phyloP scores from a whole-genome alignment of 2,329 filamentous ascomycete genomes.

The Aspergillus puulaauensis region DNA sequence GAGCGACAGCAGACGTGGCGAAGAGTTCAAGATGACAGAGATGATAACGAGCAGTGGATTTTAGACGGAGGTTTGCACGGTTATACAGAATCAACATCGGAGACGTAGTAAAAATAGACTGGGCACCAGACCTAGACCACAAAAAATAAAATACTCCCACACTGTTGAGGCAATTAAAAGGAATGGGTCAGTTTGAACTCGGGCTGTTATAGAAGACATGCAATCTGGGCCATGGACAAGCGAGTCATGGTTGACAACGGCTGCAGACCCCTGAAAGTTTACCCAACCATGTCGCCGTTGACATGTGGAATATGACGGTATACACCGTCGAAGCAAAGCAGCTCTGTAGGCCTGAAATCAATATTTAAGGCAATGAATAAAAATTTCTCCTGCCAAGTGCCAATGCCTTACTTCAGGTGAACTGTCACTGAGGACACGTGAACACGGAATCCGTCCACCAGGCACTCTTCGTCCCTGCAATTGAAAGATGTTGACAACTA shows the following conservation, averaged over 20 bases:
- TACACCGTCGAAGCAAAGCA: too few species aligned
- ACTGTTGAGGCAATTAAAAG: not conserved
- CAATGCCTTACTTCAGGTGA: not conserved
- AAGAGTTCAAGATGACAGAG: conserved; percentile 48
- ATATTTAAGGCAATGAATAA: not conserved
- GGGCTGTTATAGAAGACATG: too few species aligned
- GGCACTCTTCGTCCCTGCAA: not conserved
- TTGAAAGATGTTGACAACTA: not conserved
- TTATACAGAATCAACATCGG: conserved; percentile 17
- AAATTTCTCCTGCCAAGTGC: not conserved
- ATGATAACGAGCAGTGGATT: conserved; percentile 50
- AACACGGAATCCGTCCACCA: not conserved
- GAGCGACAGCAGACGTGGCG: conserved; percentile 46
- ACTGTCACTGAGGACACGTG: conserved; percentile 2
- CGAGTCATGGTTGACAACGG: too few species aligned
- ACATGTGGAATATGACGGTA: not conserved
- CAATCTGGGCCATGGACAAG: too few species aligned
- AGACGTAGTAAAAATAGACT: not conserved
- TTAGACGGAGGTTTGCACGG: conserved; percentile 46
- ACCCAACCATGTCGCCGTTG: not conserved
- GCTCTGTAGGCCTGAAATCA: not conserved
- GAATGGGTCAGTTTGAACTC: not conserved
- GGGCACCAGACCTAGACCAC: not conserved
- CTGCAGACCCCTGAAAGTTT: not conserved
- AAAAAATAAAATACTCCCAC: not conserved